Percentiles rank a stretch among this genome's conserved stretches.
Conservation (phyloP, 768 basidiomycete genomes). For the Boletus bicolor region DNA sequence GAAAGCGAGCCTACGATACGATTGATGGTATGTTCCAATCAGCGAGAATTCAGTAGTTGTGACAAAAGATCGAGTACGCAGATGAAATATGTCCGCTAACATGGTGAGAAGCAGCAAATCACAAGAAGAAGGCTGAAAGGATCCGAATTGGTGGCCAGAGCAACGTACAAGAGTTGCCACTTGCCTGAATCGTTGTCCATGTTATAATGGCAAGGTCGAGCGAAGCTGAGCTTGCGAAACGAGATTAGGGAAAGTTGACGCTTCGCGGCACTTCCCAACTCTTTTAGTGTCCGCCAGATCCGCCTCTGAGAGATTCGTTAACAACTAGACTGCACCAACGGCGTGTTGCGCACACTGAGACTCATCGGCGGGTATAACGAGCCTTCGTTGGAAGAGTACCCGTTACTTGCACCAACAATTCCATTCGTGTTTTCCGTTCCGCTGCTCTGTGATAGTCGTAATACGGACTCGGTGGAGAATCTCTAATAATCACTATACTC, state of each 20-base stretch:
- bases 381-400: slow-evolving; percentile 4
- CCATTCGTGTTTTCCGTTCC: slow-evolving; percentile 8
- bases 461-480: slow-evolving; percentile 25
- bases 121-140: slow-evolving; percentile 19
- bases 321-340: neutral
- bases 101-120: neutral
- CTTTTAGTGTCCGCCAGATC: slow-evolving; percentile 15
- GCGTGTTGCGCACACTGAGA: slow-evolving; percentile 15
- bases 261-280: slow-evolving; percentile 13
- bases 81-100: neutral
- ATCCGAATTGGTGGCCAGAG: neutral
- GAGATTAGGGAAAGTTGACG: slow-evolving; percentile 16
- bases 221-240: slow-evolving; percentile 9
- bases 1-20: slow-evolving; percentile 1
- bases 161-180: neutral
- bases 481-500: slow-evolving; percentile 15
- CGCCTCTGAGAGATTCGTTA: slow-evolving; percentile 12
- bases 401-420: neutral
- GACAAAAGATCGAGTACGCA: neutral
- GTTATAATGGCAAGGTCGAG: slow-evolving; percentile 20
- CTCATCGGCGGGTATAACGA: slow-evolving; percentile 5
- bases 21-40: neutral
- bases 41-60: neutral
- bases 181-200: slow-evolving; percentile 23
- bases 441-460: slow-evolving; percentile 9